phyloP scores from a whole-genome alignment of 164 flowering plant species.

The Piper longum region DNA sequence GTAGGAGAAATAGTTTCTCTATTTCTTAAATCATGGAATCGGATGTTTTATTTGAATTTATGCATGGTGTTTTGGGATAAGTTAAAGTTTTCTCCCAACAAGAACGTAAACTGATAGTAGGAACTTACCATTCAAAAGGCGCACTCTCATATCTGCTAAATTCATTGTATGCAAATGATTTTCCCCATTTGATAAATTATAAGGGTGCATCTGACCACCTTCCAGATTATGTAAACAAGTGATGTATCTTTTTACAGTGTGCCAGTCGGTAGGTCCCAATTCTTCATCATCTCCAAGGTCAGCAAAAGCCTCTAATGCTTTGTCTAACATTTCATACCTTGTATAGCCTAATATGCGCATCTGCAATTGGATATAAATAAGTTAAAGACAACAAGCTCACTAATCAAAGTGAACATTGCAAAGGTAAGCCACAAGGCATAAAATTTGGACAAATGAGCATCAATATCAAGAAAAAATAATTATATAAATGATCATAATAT shows the following conservation, averaged over 20 bases:
- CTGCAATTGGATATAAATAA: slow-evolving; percentile 23
- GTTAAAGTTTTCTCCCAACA: too few species aligned
- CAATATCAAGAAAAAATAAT: too few species aligned
- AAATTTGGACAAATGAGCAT: too few species aligned
- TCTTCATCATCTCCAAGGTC: slow-evolving; percentile 98
- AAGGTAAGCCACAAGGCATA: too few species aligned
- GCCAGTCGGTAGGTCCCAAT: slow-evolving; percentile 92
- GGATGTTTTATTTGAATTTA: too few species aligned
- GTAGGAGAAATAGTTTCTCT: too few species aligned
- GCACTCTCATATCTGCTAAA: slow-evolving; percentile 59
- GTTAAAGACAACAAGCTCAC: background rate
- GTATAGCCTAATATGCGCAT: slow-evolving; percentile 70
- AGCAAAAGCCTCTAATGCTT: slow-evolving; percentile 77
- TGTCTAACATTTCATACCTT: slow-evolving; percentile 75
- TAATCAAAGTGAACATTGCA: too few species aligned
- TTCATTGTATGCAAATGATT: slow-evolving; percentile 33
- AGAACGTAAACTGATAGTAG: background rate
- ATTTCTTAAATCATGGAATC: too few species aligned
- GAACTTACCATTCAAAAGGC: slow-evolving; percentile 65
- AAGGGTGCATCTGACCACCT: slow-evolving; percentile 48
- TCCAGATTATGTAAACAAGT: slow-evolving; percentile 48
- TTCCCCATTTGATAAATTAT: slow-evolving; percentile 33
- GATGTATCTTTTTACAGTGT: slow-evolving; percentile 73
- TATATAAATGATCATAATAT: too few species aligned
- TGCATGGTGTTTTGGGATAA: too few species aligned